phyloP scores from a whole-genome alignment of 495 filamentous ascomycete genomes.

The Penicillium longicatenatum region DNA sequence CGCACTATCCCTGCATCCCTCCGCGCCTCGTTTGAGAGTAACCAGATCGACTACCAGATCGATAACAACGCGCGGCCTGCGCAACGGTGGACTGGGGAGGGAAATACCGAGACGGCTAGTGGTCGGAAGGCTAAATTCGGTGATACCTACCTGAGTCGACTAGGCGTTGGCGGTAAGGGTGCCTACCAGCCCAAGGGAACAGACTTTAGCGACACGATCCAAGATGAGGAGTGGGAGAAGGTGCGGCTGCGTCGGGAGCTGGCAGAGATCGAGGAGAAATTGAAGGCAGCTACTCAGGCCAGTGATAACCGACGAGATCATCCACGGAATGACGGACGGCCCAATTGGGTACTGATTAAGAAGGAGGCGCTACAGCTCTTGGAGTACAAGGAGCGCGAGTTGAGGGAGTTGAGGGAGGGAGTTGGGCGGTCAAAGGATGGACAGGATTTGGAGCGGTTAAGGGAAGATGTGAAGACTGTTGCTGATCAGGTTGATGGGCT shows the following conservation, averaged over 20 bases:
- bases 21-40: slow-evolving; percentile 87
- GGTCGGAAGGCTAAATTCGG: slow-evolving; percentile 94
- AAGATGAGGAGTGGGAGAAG: slow-evolving; percentile 92
- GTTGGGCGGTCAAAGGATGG: slow-evolving; percentile 48
- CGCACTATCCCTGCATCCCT: slow-evolving; percentile 89
- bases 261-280: slow-evolving; percentile 80
- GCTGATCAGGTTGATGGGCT: slow-evolving; percentile 57
- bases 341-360: slow-evolving; percentile 77
- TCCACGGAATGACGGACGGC: slow-evolving; percentile 51
- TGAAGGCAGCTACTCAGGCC: slow-evolving; percentile 71
- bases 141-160: slow-evolving; percentile 88
- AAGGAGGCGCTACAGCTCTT: slow-evolving; percentile 88
- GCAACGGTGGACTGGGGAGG: slow-evolving; percentile 67
- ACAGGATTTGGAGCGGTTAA: slow-evolving; percentile 41
- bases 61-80: slow-evolving; percentile 68
- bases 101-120: slow-evolving; percentile 73
- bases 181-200: slow-evolving; percentile 72
- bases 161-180: slow-evolving; percentile 80
- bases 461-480: slow-evolving; percentile 51
- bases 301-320: slow-evolving; percentile 61
- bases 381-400: slow-evolving; percentile 52
- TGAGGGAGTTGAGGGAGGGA: slow-evolving; percentile 49
- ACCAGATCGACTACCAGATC: slow-evolving; percentile 92
- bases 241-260: slow-evolving; percentile 91
- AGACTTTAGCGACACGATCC: slow-evolving; percentile 77